Base-by-base conservation (phyloP, 2,329 filamentous ascomycete species). In the Colletotrichum orbiculare region DNA sequence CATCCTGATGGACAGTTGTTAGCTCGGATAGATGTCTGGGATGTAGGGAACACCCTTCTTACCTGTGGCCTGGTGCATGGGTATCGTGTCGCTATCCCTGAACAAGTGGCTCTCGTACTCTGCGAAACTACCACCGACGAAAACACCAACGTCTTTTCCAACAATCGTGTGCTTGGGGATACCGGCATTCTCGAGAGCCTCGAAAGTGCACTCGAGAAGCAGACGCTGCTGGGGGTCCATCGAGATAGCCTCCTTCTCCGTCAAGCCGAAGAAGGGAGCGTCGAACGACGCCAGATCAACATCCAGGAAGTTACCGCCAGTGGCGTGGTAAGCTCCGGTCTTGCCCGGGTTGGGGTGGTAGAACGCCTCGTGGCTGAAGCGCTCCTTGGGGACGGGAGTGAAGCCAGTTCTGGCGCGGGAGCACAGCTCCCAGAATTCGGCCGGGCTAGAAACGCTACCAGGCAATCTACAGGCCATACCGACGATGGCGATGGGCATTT, bases 191-290 rank as follows among this genome's bases (percentile, higher is more conserved):
- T 87, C 84, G 9, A 87, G 74, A 0, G 83, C 83, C 70, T 87
- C 84, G 64, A 83, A 87, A 0, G 82, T 81, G 64, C 81, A 84
- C 70, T 87, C 84, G 2, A 86, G 75, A 8, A 85, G 75, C 17
- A 85, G 74, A 1, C 85, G 77, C 62, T 86, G 83, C 65, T 86
- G 84, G 0, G 85, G 85, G 53, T 87, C 84, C 81, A 86, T 83
- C 0, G 82, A 81, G 52, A 76, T 76, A 35, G 81, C 83, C 71
- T 85, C 82, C 66, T 82, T 81, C 66, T 81, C 77, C 0, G 82
- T 83, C n/a, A 85, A 73, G 48, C 79, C 79, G 70, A 86, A 86
- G 69, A 86, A 86, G 0, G 81, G 80, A 0, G 83, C 83, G 54
- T 86, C 83, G 60, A 86, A 85, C 3, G 75, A 74, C 8, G 77